Evolutionary conservation across 1,284 basidiomycete genomes (phyloP).

Genomic region (Austroboletus rostrupii): DNA sequence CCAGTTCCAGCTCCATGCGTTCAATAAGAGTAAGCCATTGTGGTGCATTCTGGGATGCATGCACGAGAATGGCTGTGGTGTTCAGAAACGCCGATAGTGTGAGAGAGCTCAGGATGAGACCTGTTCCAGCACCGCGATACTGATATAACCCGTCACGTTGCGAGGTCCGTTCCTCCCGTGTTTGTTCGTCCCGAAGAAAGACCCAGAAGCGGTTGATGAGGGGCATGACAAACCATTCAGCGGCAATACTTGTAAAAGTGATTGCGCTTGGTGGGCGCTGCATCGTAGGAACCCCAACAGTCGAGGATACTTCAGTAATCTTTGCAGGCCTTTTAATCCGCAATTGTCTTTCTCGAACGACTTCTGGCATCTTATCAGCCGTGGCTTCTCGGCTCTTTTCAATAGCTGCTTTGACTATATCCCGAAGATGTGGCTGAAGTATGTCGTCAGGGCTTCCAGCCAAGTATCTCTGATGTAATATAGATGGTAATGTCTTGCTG

Average conservation of each 20-base stretch:
- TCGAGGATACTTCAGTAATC: constrained; percentile 41
- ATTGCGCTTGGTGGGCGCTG: constrained; percentile 26
- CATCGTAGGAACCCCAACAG: constrained; percentile 3
- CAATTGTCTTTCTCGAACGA: constrained; percentile 74
- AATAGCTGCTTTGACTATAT: constrained; percentile 56
- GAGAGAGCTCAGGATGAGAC: constrained; percentile 74
- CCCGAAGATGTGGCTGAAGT: constrained; percentile 54
- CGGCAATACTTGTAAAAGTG: constrained; percentile 73
- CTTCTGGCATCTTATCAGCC: constrained; percentile 49
- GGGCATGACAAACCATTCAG: constrained; percentile 84
- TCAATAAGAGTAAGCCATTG: constrained; percentile 79
- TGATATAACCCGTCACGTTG: constrained; percentile 43
- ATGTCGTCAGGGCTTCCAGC: constrained; percentile 33
- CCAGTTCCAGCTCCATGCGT: constrained; percentile 79
- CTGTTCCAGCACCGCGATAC: constrained; percentile 73
- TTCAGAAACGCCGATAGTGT: constrained; percentile 73
- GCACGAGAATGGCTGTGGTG: constrained; percentile 77
- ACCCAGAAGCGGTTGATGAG: constrained; percentile 88
- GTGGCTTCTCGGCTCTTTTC: constrained; percentile 50
- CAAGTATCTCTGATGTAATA: constrained; percentile 68
- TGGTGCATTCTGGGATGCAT: constrained; percentile 75
- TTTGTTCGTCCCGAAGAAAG: constrained; percentile 80
- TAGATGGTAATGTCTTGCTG: constrained; percentile 71
- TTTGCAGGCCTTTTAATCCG: constrained; percentile 52
- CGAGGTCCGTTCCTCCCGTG: constrained; percentile 65